Percentiles rank a stretch among this genome's conserved stretches.
These are phyloP conservation scores for Gamarada debralockiae DNA, from an alignment of 495 filamentous ascomycete genomes.

Conservation along the genomic window DNA sequence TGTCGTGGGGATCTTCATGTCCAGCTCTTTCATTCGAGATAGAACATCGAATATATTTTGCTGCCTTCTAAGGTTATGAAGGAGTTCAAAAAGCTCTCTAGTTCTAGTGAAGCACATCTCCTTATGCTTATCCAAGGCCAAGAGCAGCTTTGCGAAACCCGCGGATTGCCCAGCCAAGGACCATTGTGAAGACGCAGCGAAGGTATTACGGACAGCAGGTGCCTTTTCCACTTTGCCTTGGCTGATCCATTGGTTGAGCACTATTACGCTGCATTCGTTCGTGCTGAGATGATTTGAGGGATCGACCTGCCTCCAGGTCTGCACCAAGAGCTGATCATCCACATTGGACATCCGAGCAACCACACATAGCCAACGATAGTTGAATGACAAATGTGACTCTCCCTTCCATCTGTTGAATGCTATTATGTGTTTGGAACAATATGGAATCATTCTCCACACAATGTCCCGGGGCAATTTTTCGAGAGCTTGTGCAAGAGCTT, in stretches of 20 bases:
- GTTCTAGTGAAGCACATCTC: slow-evolving; percentile 1
- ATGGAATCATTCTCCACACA: background rate
- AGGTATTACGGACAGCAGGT: slow-evolving; percentile 1
- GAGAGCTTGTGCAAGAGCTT: background rate
- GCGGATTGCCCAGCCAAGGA: background rate
- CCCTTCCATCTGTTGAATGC: background rate
- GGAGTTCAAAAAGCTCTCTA: slow-evolving; percentile 6
- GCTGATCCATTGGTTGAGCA: slow-evolving; percentile 18
- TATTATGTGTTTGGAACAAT: background rate
- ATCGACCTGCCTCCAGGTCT: slow-evolving; percentile 6
- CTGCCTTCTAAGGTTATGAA: slow-evolving; percentile 12
- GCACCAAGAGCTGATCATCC: slow-evolving; percentile 4
- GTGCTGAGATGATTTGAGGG: background rate
- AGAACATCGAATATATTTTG: background rate
- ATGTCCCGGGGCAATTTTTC: background rate
- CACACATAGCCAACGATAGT: slow-evolving; percentile 4
- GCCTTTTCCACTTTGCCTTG: slow-evolving; percentile 6
- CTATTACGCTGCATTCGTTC: background rate
- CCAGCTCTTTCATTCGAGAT: background rate
- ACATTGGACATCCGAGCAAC: slow-evolving; percentile 3
- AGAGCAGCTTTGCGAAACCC: slow-evolving; percentile 24
- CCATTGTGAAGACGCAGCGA: background rate
- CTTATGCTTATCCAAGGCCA: slow-evolving; percentile 22
- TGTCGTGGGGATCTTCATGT: slow-evolving; percentile 6
- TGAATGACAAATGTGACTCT: background rate